Conservation (phyloP, 2,329 filamentous ascomycete genomes). For the Akanthomyces lecanii region DNA sequence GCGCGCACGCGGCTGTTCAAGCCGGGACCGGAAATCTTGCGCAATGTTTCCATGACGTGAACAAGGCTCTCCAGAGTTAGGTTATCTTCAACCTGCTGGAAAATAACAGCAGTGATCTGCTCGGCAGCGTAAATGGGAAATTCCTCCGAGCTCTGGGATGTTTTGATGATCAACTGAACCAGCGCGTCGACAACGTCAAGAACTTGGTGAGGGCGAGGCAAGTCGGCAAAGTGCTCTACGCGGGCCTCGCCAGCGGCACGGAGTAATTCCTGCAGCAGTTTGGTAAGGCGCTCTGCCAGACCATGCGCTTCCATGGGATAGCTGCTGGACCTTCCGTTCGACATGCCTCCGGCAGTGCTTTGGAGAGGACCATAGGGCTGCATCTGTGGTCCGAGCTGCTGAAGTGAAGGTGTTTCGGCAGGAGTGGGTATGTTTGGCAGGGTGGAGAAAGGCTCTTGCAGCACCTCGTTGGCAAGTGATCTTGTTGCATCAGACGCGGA, state of each 20-base stretch:
- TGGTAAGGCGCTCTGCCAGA: constrained; percentile 53
- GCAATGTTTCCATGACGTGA: constrained; percentile 56
- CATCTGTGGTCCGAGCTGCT: constrained; percentile 49
- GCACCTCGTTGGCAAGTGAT: constrained; percentile 58
- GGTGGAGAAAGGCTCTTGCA: constrained; percentile 57
- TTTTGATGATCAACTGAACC: constrained; percentile 59
- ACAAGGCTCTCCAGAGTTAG: constrained; percentile 59
- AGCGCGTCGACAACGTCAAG: constrained; percentile 61
- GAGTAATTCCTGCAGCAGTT: constrained; percentile 55
- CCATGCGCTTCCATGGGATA: constrained; percentile 50
- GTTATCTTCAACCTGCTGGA: constrained; percentile 50
- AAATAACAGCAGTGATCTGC: constrained; percentile 54
- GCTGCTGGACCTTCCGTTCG: constrained; percentile 48
- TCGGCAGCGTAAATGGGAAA: constrained; percentile 56
- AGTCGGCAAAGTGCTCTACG: constrained; percentile 57
- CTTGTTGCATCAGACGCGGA: constrained; percentile 58
- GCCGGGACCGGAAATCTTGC: constrained; percentile 54
- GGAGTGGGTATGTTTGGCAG: constrained; percentile 57
- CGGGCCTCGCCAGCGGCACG: constrained; percentile 48
- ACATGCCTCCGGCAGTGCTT: constrained; percentile 30
- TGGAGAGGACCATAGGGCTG: constrained; percentile 54
- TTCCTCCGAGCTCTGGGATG: constrained; percentile 57
- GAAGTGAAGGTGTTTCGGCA: constrained; percentile 54
- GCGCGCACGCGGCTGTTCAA: constrained; percentile 52
- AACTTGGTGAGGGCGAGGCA: constrained; percentile 55